Evolutionary conservation across 495 filamentous ascomycete genomes (phyloP).

Genomic region (Hypoxylon rickii): DNA sequence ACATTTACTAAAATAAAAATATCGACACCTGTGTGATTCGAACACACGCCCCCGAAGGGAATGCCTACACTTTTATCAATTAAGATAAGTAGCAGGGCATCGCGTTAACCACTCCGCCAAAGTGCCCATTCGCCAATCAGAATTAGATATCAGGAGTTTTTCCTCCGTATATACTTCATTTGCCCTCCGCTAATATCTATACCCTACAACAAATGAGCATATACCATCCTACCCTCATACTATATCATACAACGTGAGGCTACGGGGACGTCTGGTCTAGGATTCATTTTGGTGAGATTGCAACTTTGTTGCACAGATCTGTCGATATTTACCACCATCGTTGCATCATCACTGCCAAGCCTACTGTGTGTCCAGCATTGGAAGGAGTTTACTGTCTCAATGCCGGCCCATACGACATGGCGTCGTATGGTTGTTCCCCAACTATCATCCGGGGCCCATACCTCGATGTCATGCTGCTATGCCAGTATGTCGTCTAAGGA

Average conservation of each 20-base stretch:
- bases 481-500: too few species aligned
- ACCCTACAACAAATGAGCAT: too few species aligned
- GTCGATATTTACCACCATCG: slow-evolving; percentile 19
- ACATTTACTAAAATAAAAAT: neutral
- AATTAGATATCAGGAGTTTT: too few species aligned
- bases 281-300: too few species aligned
- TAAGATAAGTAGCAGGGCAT: neutral
- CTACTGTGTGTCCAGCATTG: slow-evolving; percentile 6
- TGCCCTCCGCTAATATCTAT: too few species aligned
- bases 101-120: neutral
- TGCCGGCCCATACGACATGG: slow-evolving; percentile 2
- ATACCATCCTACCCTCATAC: too few species aligned
- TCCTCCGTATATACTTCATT: too few species aligned
- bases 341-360: slow-evolving; percentile 24
- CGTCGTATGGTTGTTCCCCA: slow-evolving; percentile 13
- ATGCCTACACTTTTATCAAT: neutral
- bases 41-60: neutral
- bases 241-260: too few species aligned
- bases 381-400: slow-evolving; percentile 11
- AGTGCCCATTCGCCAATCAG: neutral
- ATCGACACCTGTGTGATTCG: neutral
- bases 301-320: too few species aligned
- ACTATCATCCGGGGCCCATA: neutral
- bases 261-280: too few species aligned
- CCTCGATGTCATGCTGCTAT: too few species aligned